Base-by-base conservation (phyloP, 83 land plant species). In the Diphasiastrum complanatum region DNA sequence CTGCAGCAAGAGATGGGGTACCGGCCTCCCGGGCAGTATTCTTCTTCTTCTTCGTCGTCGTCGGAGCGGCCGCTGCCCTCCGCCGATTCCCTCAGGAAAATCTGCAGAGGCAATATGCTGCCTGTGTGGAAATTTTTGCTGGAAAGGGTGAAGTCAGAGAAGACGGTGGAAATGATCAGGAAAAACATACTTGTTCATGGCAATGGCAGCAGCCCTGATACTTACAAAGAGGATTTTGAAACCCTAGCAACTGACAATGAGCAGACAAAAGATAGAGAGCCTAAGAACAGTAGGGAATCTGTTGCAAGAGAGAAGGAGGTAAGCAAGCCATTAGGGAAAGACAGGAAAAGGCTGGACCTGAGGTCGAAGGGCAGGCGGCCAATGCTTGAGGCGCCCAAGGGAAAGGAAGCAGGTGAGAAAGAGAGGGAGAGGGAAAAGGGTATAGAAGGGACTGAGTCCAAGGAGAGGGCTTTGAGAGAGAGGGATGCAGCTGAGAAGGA, bases 1-100 rank as follows among this genome's bases (percentile, higher is more conserved):
- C 71, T 93, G 33, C 84, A 86, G 65, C 83, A 79, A 78, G 99
- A 93, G 63, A 89, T 93, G 92, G 96, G 99, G 2, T 93, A 86
- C 76, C 27, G 86, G 45, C 77, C 83, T 12, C 63, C 73, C 16
- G 79, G 79, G 1, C 70, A 66, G 8, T 70, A 72, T 55, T 41
- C 45, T 0, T 30, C 75, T 25, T 60, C 73, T 2, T n/a, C n/a
- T n/a, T n/a, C n/a, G n/a, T n/a, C n/a, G n/a, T n/a, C n/a, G n/a
- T 60, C 73, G 4, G 70, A 52, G 65, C 68, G 72, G 30, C 40
- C 77, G 16, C 70, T 69, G 30, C 92, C 96, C 23, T 77, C 89
- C 14, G 47, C 66, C 5, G 96, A 93, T 45, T 72, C 79, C 48
- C 57, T 93, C 37, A 72, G 80, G 36, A 83, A 77, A 81, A 70